Evolutionary conservation across 371 early-diverging fungal species (phyloP).

Genomic region (Smittium culicis): DNA sequence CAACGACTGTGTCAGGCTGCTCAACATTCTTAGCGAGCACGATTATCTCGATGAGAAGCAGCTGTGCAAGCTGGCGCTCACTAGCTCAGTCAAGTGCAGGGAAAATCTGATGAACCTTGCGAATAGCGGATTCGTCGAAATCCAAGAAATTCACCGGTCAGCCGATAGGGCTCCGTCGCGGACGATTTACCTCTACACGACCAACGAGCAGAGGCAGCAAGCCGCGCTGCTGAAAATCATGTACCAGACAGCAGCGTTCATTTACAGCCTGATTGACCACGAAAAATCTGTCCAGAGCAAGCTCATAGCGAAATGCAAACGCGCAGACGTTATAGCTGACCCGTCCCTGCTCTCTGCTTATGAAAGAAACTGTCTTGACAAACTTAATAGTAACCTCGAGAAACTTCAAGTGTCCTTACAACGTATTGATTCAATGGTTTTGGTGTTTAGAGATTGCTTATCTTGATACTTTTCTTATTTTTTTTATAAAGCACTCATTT

Average conservation of each 20-base stretch:
- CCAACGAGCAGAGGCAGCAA: conserved; percentile 46
- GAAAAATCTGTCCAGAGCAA: conserved; percentile 41
- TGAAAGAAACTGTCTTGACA: conserved; percentile 41
- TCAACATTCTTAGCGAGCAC: conserved; percentile 56
- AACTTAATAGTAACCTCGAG: conserved; percentile 37
- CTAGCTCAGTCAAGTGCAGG: conserved; percentile 39
- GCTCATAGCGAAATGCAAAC: conserved; percentile 58
- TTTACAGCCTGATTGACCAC: conserved; percentile 49
- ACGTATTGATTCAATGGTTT: conserved; percentile 49
- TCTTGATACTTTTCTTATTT: neutral
- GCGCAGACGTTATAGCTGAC: conserved; percentile 56
- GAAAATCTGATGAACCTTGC: conserved; percentile 51
- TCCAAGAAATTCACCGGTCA: conserved; percentile 74
- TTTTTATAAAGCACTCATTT: neutral
- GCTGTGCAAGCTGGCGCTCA: conserved; percentile 54
- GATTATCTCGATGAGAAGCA: conserved; percentile 75
- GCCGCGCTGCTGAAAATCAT: conserved; percentile 42
- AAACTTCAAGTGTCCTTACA: conserved; percentile 43
- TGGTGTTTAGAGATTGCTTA: conserved; percentile 43
- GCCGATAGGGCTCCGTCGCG: conserved; percentile 73
- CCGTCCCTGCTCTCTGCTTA: conserved; percentile 38
- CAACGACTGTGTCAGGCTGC: conserved; percentile 43
- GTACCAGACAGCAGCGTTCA: conserved; percentile 49
- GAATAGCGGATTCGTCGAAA: conserved; percentile 52
- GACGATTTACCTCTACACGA: conserved; percentile 71